Base-by-base conservation (phyloP, 2,329 filamentous ascomycete genomes). In the Neonectria punicea region DNA sequence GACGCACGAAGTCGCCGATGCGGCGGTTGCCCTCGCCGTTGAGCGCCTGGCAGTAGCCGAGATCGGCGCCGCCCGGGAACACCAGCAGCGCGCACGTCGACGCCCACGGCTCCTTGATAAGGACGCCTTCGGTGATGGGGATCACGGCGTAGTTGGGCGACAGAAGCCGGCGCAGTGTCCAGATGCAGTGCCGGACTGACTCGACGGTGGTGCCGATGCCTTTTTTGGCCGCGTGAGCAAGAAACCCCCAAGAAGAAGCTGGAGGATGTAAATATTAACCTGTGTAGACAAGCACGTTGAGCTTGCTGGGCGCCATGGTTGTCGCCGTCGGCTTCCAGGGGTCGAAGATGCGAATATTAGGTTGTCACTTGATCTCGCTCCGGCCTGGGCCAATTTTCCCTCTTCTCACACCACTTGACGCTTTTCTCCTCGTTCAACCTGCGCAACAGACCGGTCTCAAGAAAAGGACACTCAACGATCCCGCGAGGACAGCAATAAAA, bases 251-350 rank as follows among this genome's bases (percentile, higher is more conserved):
- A 53, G 46, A 30, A 10, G 30, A 39, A 53, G 53, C 46, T 55
- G 50, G 34, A 39, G 49, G 71, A 57, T 74, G 73, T 78, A 76
- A 83, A 94, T 74, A 73, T 78, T 76, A 83, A 94, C 93, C 94
- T 72, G 93, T 92, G 76, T 98, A 98, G 57, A 99, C 93, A 70
- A 98, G 87, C 61, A 99, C 91, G 78, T 99, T 98, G 82, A 98
- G 86, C 76, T 89, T 91, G 76, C 88, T 89, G 30, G 85, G 81
- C 9, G 88, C 83, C 89, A 95, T 93, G 70, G 59, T 73, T 60
- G 13, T 53, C 55, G 30, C 53, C 56, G 14, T 53, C 55, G 30
- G 55, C 56, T 36, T 56, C 56, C 18, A 41, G 47, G 10, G 43
- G 54, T 32, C 6, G 36, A 41, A 34, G 41, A 65, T 61, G 65